phyloP scores from a whole-genome alignment of 2,329 filamentous ascomycete genomes.

The Trichoderma simmonsii region DNA sequence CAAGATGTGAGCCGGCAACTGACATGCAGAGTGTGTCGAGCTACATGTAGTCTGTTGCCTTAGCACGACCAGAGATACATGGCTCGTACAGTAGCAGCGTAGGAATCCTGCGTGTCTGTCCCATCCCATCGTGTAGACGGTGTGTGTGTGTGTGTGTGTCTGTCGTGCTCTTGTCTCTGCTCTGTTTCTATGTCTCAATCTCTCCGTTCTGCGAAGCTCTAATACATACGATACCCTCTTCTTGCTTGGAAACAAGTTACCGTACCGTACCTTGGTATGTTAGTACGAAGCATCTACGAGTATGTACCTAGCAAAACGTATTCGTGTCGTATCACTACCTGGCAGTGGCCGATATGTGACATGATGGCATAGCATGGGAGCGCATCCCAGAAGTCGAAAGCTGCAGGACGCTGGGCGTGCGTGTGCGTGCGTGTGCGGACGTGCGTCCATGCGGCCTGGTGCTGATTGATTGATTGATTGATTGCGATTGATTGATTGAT shows the following conservation, averaged over 20 bases:
- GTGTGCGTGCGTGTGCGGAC: background rate
- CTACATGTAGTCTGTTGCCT: background rate
- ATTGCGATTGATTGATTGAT: constrained; percentile 12
- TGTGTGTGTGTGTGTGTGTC: background rate
- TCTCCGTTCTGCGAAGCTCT: background rate
- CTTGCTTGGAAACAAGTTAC: background rate
- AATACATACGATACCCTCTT: background rate
- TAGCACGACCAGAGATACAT: background rate
- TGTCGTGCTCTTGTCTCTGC: background rate
- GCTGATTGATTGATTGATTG: background rate
- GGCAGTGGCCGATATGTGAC: constrained; percentile 5
- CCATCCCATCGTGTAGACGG: background rate
- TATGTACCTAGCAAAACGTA: background rate
- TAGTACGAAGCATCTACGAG: background rate
- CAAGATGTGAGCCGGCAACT: constrained; percentile 21
- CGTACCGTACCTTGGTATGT: background rate
- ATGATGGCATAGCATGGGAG: constrained; percentile 19
- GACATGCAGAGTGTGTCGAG: constrained; percentile 20
- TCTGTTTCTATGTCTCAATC: background rate
- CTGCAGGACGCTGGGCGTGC: constrained; percentile 17
- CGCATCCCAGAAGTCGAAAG: constrained; percentile 2
- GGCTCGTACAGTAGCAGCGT: background rate
- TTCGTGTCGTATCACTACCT: background rate
- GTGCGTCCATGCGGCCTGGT: constrained; percentile 15
- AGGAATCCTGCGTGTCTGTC: background rate